These are phyloP conservation scores for Cryptosporidium xiaoi DNA, from an alignment of 169 alveolate genomes.

Conservation along the genomic window DNA sequence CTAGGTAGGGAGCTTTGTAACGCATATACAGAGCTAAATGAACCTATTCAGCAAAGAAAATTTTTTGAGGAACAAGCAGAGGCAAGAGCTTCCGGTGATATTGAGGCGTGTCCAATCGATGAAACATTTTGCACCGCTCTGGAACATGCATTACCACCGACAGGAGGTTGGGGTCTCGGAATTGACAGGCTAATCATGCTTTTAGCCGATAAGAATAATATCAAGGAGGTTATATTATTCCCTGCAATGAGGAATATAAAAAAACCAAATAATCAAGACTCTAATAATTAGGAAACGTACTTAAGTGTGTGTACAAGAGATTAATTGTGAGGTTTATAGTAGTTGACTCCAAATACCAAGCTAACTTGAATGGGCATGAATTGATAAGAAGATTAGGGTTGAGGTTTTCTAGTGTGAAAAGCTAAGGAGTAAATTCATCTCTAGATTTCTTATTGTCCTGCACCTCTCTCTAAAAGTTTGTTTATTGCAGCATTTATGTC, in stretches of 20 bases:
- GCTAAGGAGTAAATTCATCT: background rate
- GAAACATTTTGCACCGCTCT: slow-evolving; percentile 91
- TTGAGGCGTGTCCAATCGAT: slow-evolving; percentile 91
- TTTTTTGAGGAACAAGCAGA: slow-evolving; percentile 91
- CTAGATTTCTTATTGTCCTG: slow-evolving; percentile 74
- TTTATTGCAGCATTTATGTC: slow-evolving; percentile 94
- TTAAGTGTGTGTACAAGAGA: too few relatives aligned
- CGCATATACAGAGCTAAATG: slow-evolving; percentile 99
- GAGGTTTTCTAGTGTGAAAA: too few relatives aligned
- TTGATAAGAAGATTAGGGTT: too few relatives aligned
- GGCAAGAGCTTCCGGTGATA: slow-evolving; percentile 86
- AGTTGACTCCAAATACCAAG: too few relatives aligned
- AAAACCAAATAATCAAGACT: background rate
- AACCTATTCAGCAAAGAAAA: slow-evolving; percentile 95
- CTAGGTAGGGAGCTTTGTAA: slow-evolving; percentile 96
- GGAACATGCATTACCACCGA: slow-evolving; percentile 96
- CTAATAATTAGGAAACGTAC: too few relatives aligned
- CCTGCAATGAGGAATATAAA: slow-evolving; percentile 96
- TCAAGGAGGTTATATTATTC: slow-evolving; percentile 96
- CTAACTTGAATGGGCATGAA: too few relatives aligned
- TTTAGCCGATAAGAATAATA: slow-evolving; percentile 89
- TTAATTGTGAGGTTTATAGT: too few relatives aligned
- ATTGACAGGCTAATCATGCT: slow-evolving; percentile 95
- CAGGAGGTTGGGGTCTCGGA: slow-evolving; percentile 97
- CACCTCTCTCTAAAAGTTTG: slow-evolving; percentile 87